phyloP scores from a whole-genome alignment of 495 filamentous ascomycete species.

The Coniosporium apollinis region DNA sequence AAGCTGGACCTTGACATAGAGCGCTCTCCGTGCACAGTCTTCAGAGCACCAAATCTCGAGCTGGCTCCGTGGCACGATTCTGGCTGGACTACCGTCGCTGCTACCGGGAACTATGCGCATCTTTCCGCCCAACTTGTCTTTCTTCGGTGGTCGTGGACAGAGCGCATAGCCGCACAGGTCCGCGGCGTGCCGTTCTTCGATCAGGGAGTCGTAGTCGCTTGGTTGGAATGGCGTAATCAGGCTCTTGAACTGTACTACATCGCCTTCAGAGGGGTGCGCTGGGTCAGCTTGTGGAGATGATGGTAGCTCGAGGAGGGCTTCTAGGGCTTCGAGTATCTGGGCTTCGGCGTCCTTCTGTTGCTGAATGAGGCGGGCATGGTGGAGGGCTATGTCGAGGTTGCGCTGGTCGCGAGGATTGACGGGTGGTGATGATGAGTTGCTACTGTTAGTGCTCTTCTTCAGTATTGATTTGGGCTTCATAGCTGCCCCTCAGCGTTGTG shows the following conservation, averaged over 20 bases:
- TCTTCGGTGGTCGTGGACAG: constrained; percentile 42
- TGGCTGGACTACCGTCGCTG: constrained; percentile 34
- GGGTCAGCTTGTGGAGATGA: constrained; percentile 34
- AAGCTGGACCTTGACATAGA: constrained; percentile 78
- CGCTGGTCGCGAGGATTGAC: constrained; percentile 28
- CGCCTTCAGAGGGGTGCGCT: constrained; percentile 36
- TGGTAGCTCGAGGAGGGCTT: constrained; percentile 48
- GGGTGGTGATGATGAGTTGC: constrained; percentile 18
- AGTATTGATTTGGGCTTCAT: constrained; percentile 21
- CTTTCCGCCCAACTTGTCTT: constrained; percentile 22
- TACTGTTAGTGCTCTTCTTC: constrained; percentile 29
- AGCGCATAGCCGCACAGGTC: constrained; percentile 67
- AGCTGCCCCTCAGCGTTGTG: too few species aligned
- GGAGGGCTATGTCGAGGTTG: constrained; percentile 47
- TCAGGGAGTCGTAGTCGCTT: constrained; percentile 67
- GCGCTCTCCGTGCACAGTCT: constrained; percentile 55
- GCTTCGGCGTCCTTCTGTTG: constrained; percentile 56
- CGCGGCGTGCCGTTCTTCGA: constrained; percentile 72
- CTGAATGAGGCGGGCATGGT: constrained; percentile 67
- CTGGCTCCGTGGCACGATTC: constrained; percentile 45
- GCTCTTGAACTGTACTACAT: constrained; percentile 38
- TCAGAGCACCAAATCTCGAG: constrained; percentile 81
- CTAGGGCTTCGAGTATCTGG: constrained; percentile 50
- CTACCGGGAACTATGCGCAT: constrained; percentile 32
- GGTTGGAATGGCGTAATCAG: constrained; percentile 59